phyloP scores from a whole-genome alignment of 495 filamentous ascomycete genomes.

The Aspergillus ellipticus region DNA sequence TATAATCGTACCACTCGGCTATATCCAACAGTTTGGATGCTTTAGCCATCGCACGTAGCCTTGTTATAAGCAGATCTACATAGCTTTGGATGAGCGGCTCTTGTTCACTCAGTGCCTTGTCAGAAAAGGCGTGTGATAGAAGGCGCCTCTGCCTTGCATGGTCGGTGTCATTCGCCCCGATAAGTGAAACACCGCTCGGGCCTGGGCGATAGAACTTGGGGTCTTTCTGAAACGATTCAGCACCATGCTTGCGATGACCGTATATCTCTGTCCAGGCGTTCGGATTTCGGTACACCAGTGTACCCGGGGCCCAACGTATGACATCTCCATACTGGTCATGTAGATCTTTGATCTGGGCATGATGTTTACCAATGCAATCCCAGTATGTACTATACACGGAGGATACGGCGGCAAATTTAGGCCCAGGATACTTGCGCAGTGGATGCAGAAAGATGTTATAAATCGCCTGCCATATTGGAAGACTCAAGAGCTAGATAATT shows the following conservation, averaged over 20 bases:
- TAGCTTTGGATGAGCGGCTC: slow-evolving; percentile 34
- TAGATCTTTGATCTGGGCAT: slow-evolving; percentile 6
- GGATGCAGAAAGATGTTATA: slow-evolving; percentile 52
- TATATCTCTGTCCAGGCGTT: slow-evolving; percentile 44
- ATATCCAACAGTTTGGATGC: neutral
- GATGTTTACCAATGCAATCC: slow-evolving; percentile 11
- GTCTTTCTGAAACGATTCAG: slow-evolving; percentile 4
- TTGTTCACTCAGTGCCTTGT: slow-evolving; percentile 39
- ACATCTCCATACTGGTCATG: slow-evolving; percentile 30
- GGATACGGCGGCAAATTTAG: slow-evolving; percentile 19
- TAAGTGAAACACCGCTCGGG: slow-evolving; percentile 8
- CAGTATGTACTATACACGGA: neutral
- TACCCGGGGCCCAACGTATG: slow-evolving; percentile 51
- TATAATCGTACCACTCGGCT: slow-evolving; percentile 3
- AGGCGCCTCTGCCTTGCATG: slow-evolving; percentile 34
- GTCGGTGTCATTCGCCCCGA: slow-evolving; percentile 21
- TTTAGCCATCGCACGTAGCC: neutral
- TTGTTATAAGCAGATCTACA: slow-evolving; percentile 34
- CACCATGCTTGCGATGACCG: slow-evolving; percentile 3
- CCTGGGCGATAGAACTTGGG: neutral
- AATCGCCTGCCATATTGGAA: slow-evolving; percentile 12
- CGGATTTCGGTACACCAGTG: slow-evolving; percentile 48
- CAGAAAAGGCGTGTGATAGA: slow-evolving; percentile 45
- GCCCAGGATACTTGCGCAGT: slow-evolving; percentile 47
- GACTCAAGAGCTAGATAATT: neutral